phyloP scores from a whole-genome alignment of 2,329 filamentous ascomycete species.

The Metarhizium brunneum region DNA sequence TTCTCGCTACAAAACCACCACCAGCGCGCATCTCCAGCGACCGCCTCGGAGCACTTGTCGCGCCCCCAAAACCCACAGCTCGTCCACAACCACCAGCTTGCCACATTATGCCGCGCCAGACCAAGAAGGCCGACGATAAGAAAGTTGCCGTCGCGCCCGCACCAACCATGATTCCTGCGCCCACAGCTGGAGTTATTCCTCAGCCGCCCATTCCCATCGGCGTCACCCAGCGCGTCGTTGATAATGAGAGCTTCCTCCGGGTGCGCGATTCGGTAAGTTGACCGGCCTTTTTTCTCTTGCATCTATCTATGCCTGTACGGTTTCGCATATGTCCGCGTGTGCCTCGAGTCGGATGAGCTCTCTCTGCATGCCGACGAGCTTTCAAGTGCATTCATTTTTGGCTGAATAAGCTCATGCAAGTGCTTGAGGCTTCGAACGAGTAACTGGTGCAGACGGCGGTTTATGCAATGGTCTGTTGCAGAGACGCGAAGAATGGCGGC shows the following conservation, averaged over 20 bases:
- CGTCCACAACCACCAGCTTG: constrained; percentile 1
- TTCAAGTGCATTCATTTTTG: neutral
- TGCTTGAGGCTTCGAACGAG: neutral
- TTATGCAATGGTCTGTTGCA: neutral
- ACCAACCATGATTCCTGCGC: constrained; percentile 13
- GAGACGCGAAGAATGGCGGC: too few species aligned
- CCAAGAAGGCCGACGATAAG: constrained; percentile 33
- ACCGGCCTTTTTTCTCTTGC: constrained; percentile 2
- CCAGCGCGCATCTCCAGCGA: constrained; percentile 10
- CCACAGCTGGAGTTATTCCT: constrained; percentile 5
- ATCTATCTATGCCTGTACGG: neutral
- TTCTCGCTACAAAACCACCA: constrained; percentile 7
- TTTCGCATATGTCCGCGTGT: too few species aligned
- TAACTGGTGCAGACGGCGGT: neutral
- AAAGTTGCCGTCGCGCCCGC: constrained; percentile 24
- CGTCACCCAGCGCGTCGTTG: constrained; percentile 35
- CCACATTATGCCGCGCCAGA: constrained; percentile 33
- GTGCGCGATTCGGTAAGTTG: constrained; percentile 72
- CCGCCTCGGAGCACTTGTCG: constrained; percentile 1
- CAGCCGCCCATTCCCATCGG: constrained; percentile 9
- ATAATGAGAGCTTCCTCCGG: constrained; percentile 68
- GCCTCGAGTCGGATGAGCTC: neutral
- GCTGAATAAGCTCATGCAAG: neutral
- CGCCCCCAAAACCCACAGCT: constrained; percentile 2
- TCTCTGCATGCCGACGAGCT: neutral